These are phyloP conservation scores for Cymbopogon flexuosus DNA, from an alignment of 202 grass and related monocot genomes.

Conservation along the genomic window DNA sequence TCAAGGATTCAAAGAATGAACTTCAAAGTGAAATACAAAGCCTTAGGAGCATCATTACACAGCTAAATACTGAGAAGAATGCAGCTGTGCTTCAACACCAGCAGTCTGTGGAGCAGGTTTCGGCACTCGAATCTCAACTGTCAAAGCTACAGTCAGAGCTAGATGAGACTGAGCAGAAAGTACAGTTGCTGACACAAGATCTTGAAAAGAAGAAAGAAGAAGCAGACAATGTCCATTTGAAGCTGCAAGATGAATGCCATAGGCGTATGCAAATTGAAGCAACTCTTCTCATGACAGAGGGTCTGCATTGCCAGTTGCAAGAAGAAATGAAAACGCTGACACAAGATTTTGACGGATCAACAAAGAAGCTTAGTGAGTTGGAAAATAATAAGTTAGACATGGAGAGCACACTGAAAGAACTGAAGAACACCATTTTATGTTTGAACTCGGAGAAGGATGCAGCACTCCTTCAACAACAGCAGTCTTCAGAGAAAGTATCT, in stretches of 20 bases:
- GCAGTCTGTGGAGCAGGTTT: slow-evolving; percentile 48
- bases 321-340: slow-evolving; percentile 32
- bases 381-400: slow-evolving; percentile 53
- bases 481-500: slow-evolving; percentile 37
- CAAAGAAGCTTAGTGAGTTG: slow-evolving; percentile 43
- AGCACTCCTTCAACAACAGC: slow-evolving; percentile 35
- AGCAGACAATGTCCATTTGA: slow-evolving; percentile 13
- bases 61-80: slow-evolving; percentile 52
- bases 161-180: slow-evolving; percentile 50
- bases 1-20: slow-evolving; percentile 52
- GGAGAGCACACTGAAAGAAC: slow-evolving; percentile 36
- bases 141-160: slow-evolving; percentile 45
- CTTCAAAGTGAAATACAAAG: slow-evolving; percentile 50
- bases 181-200: slow-evolving; percentile 49
- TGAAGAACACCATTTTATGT: slow-evolving; percentile 37
- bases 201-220: slow-evolving; percentile 43
- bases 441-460: slow-evolving; percentile 41
- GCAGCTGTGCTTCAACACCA: slow-evolving; percentile 47
- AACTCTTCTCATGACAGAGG: slow-evolving; percentile 34
- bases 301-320: slow-evolving; percentile 37
- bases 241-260: slow-evolving; percentile 40
- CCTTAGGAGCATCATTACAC: slow-evolving; percentile 43
- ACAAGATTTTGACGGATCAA: slow-evolving; percentile 52
- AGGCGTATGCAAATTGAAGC: slow-evolving; percentile 46
- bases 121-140: slow-evolving; percentile 49